A percentile compares a stretch with the other conserved stretches of the same genome.
phyloP scores from a whole-genome alignment of 2,329 filamentous ascomycete genomes.

The Metarhizium robertsii region DNA sequence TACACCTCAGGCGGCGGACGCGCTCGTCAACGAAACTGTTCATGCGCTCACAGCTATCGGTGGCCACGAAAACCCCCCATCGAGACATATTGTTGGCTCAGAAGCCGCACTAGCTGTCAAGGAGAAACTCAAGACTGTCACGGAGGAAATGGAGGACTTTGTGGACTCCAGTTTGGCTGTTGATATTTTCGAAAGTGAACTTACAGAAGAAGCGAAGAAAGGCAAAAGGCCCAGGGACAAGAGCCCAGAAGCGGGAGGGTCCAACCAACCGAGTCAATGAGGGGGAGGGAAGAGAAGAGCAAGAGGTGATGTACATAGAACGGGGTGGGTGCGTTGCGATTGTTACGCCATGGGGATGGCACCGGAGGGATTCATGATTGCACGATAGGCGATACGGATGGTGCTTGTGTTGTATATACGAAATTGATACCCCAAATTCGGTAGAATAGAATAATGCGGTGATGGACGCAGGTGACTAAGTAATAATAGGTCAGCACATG shows the following conservation, averaged over 20 bases:
- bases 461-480: background rate
- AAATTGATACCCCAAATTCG: background rate
- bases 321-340: background rate
- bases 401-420: background rate
- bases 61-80: constrained; percentile 90
- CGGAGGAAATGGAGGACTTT: constrained; percentile 93
- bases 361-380: background rate
- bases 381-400: background rate
- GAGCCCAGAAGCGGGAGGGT: constrained; percentile 9
- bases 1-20: constrained; percentile 56
- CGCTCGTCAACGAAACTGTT: constrained; percentile 78
- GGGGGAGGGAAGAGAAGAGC: background rate
- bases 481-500: too few species aligned
- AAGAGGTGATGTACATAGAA: background rate
- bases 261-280: background rate
- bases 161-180: constrained; percentile 81
- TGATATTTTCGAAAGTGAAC: constrained; percentile 58
- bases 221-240: constrained; percentile 19
- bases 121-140: constrained; percentile 93
- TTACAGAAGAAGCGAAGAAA: constrained; percentile 41
- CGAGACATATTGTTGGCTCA: constrained; percentile 84
- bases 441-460: background rate
- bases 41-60: constrained; percentile 87
- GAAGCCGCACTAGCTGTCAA: constrained; percentile 84
- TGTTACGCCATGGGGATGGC: background rate